Base-by-base conservation (phyloP, 495 filamentous ascomycete genomes). In the Xylaria nigripes region DNA sequence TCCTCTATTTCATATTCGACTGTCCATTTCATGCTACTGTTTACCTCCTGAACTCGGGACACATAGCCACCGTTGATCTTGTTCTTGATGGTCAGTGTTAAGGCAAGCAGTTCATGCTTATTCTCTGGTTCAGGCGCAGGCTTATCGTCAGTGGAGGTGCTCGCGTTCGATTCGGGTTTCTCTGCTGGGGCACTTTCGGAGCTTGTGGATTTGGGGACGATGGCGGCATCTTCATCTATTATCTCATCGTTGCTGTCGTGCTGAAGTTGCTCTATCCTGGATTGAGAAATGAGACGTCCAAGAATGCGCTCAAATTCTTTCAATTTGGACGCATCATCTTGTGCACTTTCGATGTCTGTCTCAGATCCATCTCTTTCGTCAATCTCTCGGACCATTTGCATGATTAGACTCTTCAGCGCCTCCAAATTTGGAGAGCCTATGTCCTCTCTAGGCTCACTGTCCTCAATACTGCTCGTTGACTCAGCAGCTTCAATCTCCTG, bases 1-100 rank as follows among this genome's bases (percentile, higher is more conserved):
- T 93, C 86, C 42, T 74, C 68, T 27, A 96, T 65, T 22, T 80
- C 73, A 68, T 95, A 96, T 51, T 95, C 83, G 36, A 96, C 70
- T 0, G 68, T 67, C 92, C 93, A 98, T 0, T 56, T 12, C 13
- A 68, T 44, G 2, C 0, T 27, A 57, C 18, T 13, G 4, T 1
- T 0, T 40, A 94, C 64, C 1, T 74, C 44, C 0, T 65, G 46
- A 0, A 89, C 87, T 1, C 90, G 81, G 1, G 68, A 54, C 8
- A 90, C 83, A 48, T 76, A 72, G 16, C 70, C 46, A 22, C 77
- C 82, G 68, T 96, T 89, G 50, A 96, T 77, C 51, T 76, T 78
- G 69, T 89, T 92, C 52, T 79, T 79, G 52, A 88, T 72, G 0
- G 81, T 83, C 27, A 96, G 70, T 3, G 79, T 78, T 70, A 93